Evolutionary conservation across 495 filamentous ascomycete species (phyloP), one percentile per base, ranked within the genome.

Genomic region (Immersiella caudata): DNA sequence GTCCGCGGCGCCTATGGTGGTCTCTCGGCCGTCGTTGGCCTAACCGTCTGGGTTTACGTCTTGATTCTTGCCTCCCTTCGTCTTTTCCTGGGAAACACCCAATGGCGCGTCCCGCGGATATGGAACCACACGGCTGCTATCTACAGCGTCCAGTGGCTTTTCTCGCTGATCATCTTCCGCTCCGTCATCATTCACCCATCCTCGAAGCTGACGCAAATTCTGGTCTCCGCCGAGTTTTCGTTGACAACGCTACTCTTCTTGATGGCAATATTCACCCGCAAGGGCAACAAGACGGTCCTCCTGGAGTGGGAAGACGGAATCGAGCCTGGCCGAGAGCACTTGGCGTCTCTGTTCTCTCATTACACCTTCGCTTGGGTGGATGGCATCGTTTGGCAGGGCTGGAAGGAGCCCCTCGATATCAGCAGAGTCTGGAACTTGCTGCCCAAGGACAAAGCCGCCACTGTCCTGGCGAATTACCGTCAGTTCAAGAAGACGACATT

Each of bases 61-160:
- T 79, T 96, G 51, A 81, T 90, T 27, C 84, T 99, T 66, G 88
- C 88, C 6, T 84, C 87, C 27, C 76, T 92, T 7, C 89, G 95
- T 16, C 81, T 97, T 60, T 81, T 91, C 29, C 83, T 93, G 63
- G 89, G 90, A 20, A 88, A 87, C 67, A 84, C 86, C 35, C 84
- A 86, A 69, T 88, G 88, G 71, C 80, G 83, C 40, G 85, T 93
- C 25, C 90, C 91, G 18, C 84, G 86, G 50, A 78, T 98, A 11
- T 99, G 96, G 96, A 93, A 93, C 69, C 95, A 99, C 77, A 98
- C 96, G 0, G 89, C 93, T 8, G 79, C 84, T 55, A 84, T 98
- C n/a, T 99, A 99, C 76, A 83, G 84, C 61, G 80, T 90, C 60
- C 90, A 93, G 73, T 97, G 95, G 91, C 71, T 94, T 35, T 89